Evolutionary conservation across 306 rosid species (phyloP).

Genomic region (Glycine soja): DNA sequence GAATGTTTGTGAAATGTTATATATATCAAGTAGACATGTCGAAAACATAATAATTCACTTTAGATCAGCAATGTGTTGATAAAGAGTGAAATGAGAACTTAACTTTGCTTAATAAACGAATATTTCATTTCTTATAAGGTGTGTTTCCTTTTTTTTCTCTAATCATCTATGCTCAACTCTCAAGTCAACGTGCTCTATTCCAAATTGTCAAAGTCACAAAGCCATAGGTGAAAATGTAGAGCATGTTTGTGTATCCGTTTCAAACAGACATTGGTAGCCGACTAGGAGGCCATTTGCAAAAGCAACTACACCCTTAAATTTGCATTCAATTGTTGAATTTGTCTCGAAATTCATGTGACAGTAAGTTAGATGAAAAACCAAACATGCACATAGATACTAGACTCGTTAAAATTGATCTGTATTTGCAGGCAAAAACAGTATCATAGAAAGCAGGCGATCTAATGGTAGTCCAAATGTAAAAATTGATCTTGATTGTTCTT

Average conservation of each 20-base stretch:
- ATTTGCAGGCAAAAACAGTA: background rate
- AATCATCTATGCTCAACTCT: background rate
- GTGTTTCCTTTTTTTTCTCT: background rate
- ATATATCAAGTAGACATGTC: conserved; percentile 6
- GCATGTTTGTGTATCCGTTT: too few relatives aligned
- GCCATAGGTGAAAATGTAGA: background rate
- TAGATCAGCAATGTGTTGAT: conserved; percentile 21
- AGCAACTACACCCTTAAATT: too few relatives aligned
- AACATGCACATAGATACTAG: too few relatives aligned
- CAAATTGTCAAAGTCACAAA: background rate
- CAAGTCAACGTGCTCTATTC: background rate
- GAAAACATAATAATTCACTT: conserved; percentile 10
- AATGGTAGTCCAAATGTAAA: background rate
- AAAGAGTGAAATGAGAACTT: conserved; percentile 35
- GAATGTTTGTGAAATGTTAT: conserved; percentile 8
- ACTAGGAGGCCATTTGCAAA: too few relatives aligned
- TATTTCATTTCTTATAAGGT: background rate
- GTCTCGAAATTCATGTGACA: too few relatives aligned
- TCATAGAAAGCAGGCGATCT: background rate
- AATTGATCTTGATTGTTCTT: background rate
- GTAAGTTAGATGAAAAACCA: too few relatives aligned
- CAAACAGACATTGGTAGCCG: too few relatives aligned
- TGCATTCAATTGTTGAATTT: too few relatives aligned
- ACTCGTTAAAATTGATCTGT: background rate
- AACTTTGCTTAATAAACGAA: conserved; percentile 40